Percentiles rank a stretch among this genome's conserved stretches.
Evolutionary conservation across 2,329 filamentous ascomycete species (phyloP).

Genomic region (Cordyceps fumosorosea): DNA sequence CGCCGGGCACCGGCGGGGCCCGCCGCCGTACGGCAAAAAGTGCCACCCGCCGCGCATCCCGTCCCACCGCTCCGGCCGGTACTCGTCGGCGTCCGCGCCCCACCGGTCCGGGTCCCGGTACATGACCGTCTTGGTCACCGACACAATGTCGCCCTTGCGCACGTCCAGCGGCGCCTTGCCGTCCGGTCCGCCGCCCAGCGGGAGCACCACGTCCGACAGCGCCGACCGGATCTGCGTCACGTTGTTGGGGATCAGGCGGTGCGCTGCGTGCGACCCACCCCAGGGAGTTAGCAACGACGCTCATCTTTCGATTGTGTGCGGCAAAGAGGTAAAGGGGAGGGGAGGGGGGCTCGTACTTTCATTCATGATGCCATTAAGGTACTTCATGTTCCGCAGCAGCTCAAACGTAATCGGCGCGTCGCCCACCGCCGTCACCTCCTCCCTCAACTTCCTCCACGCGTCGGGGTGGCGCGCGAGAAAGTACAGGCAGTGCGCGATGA

Average conservation of each 20-base stretch:
- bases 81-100: constrained; percentile 32
- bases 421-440: constrained; percentile 5
- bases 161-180: constrained; percentile 42
- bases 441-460: constrained; percentile 16
- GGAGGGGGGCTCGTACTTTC: constrained; percentile 13
- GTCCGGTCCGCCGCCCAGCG: constrained; percentile 43
- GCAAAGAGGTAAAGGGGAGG: too few species aligned
- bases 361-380: constrained; percentile 21
- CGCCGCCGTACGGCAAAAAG: constrained; percentile 21
- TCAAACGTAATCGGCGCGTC: constrained; percentile 18
- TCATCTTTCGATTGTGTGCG: too few species aligned
- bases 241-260: background rate
- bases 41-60: constrained; percentile 20
- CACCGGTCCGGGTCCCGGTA: constrained; percentile 32
- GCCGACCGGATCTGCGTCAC: background rate
- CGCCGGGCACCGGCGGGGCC: constrained; percentile 21
- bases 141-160: constrained; percentile 36
- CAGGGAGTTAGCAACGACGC: too few species aligned
- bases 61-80: constrained; percentile 33
- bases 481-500: constrained; percentile 16
- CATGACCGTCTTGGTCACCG: constrained; percentile 37
- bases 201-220: constrained; percentile 38
- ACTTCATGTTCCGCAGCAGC: constrained; percentile 12
- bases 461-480: constrained; percentile 14
- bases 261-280: background rate